Evolutionary conservation across 768 basidiomycete genomes (phyloP), one percentile per base, ranked within the genome.

Genomic region (Macrocybe gigantea): DNA sequence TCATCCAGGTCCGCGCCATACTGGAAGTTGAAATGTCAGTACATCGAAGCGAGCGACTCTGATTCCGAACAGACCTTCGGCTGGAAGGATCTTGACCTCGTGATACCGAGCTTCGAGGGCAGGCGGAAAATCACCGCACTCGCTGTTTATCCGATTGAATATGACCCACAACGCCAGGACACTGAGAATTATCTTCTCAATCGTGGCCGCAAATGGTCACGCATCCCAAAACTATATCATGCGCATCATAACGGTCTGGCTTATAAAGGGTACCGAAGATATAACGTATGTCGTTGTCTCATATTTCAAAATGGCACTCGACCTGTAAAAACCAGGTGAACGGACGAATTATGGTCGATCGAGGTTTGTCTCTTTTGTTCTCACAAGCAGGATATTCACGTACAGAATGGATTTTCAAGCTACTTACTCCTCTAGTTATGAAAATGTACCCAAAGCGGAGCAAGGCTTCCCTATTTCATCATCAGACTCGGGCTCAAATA

Each of bases 401-500:
- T 13, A 41, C 40, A 41, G 40, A 14, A 9, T 41, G 15, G 8
- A 22, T 41, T 30, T 22, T 22, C 15, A 5, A 13, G 31, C 40
- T 14, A 5, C 40, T 22, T 5, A 41, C 31, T 14, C 40, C 31
- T 22, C 15, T 9, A 11, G 15, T 22, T 41, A 22, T 30, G 15
- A 4, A 30, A 41, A 14, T 30, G 40, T n/a, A 30, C 31, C 14
- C 40, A 10, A 49, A 40, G 49, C 44, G 5, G 39, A 45, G 7
- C 47, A 42, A 31, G 34, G 44, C 33, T 35, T 14, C 9, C 48
- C 12, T 33, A 22, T 13, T 31, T 31, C 5, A 62, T 7, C 57
- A 60, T 7, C 11, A 59, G 12, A 53, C 36, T 4, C 31, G 40
- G 40, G 15, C n/a, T n/a, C n/a, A n/a, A 66, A 53, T 2, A 59